phyloP scores from a whole-genome alignment of 2,329 filamentous ascomycete species.

The Paraconiothyrium sp. region DNA sequence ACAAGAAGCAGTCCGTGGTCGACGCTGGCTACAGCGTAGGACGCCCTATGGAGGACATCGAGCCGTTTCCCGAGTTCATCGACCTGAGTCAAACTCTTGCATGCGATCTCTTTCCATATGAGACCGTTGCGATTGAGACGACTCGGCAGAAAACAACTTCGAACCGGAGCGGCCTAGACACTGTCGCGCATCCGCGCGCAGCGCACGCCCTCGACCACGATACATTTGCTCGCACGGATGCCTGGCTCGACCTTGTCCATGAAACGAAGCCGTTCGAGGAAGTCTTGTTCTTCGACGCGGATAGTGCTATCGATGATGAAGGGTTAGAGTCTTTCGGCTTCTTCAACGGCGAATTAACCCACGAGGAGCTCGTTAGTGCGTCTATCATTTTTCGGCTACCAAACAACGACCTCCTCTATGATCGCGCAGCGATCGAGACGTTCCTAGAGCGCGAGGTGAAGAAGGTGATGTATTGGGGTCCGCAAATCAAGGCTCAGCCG shows the following conservation, averaged over 20 bases:
- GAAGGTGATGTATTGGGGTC: constrained; percentile 7
- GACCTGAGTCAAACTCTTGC: not conserved
- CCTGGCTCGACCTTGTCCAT: not conserved
- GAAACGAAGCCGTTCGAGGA: not conserved
- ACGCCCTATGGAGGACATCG: not conserved
- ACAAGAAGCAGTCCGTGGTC: not conserved
- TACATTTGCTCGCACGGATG: not conserved
- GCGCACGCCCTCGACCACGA: not conserved
- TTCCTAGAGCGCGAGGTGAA: not conserved
- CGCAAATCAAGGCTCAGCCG: not conserved
- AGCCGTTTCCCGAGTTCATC: not conserved
- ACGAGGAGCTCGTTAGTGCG: not conserved
- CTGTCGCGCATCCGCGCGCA: too few species aligned
- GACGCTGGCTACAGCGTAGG: not conserved
- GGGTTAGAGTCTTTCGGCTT: not conserved
- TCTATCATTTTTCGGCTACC: not conserved
- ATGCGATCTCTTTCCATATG: not conserved
- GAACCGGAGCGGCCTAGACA: not conserved
- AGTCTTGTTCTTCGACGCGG: constrained; percentile 1
- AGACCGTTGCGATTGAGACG: not conserved
- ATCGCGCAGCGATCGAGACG: not conserved
- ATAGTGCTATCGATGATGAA: not conserved
- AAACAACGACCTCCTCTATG: not conserved
- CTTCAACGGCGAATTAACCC: not conserved
- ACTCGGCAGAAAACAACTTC: not conserved